Percentiles rank a stretch among this genome's conserved stretches.
Conservation (phyloP, 164 flowering plant species). For the Piper betle region DNA sequence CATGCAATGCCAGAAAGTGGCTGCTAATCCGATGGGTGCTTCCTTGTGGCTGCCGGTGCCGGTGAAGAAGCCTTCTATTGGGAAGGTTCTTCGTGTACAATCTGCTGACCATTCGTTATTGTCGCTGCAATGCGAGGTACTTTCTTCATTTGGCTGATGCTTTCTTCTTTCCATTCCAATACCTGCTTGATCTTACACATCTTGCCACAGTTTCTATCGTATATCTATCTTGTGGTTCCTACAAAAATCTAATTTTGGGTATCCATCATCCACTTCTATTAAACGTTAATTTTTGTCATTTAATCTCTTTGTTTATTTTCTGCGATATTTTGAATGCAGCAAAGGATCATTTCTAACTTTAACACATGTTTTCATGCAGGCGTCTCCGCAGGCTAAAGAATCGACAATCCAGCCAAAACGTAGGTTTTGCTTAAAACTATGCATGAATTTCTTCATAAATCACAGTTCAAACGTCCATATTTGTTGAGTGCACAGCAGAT, state of each 20-base stretch:
- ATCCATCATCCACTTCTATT: no score
- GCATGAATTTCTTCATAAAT: not conserved
- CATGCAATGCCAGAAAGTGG: not conserved
- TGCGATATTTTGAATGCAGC: not conserved
- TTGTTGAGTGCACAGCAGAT: conserved; percentile 18
- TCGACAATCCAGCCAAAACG: not conserved
- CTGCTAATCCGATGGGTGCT: not conserved
- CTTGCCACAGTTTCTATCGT: not conserved
- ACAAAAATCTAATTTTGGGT: no score
- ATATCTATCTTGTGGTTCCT: no score
- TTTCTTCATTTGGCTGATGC: not conserved
- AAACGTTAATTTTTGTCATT: no score
- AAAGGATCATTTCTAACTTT: not conserved
- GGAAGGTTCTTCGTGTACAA: not conserved
- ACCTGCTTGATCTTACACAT: not conserved
- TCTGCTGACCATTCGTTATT: not conserved
- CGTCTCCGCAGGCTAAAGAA: not conserved
- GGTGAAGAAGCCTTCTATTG: not conserved
- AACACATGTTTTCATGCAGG: not conserved
- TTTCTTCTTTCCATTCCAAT: not conserved
- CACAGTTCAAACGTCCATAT: not conserved
- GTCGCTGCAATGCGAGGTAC: not conserved
- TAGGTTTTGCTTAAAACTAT: not conserved
- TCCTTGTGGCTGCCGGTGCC: not conserved
- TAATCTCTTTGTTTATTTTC: no score